Base-by-base conservation (phyloP, 352 stramenopile species). In the Blastocystis sp. region DNA sequence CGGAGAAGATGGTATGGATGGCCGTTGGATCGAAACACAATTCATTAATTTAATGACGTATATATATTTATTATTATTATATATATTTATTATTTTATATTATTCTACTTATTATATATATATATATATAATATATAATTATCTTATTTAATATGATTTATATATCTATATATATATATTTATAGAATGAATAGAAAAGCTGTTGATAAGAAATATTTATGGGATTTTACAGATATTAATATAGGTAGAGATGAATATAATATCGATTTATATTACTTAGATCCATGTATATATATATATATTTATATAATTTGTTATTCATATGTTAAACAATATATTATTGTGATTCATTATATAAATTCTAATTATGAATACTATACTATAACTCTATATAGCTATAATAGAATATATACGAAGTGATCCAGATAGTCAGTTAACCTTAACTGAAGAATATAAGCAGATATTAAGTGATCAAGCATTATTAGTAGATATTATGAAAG, bases 1-100 rank as follows among this genome's bases (percentile, higher is more conserved):
- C 68, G 91, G 91, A 59, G 91, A 99, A 73, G 91, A 99, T 70
- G 91, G 91, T 47, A 97, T 98, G 88, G 90, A 98, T 76, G 88
- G 84, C 2, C 84, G 94, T n/a, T 96, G 85, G 83, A 93, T 99
- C 41, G 91, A 98, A 69, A 91, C 93, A 47, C 90, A 98, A 74
- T 77, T 73, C 32, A 90, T 93, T 37, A 75, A 89, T 46, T 81
- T 78, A 1, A 80, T 69, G 54, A 66, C 94, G 43, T 87, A 86
- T 44, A 90, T 89, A 62, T n/a, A n/a, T n/a, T n/a, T n/a, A n/a
- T n/a, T n/a, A n/a, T n/a, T n/a, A 81, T 65, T 76, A 84, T n/a
- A n/a, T n/a, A n/a, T n/a, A n/a, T n/a, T n/a, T n/a, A n/a, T n/a
- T n/a, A n/a, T n/a, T n/a, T n/a, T n/a, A n/a, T n/a, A n/a, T n/a